Percentiles rank a stretch among this genome's conserved stretches.
phyloP scores from a whole-genome alignment of 176 grass and related monocot genomes.

The Aegilops tauschii region DNA sequence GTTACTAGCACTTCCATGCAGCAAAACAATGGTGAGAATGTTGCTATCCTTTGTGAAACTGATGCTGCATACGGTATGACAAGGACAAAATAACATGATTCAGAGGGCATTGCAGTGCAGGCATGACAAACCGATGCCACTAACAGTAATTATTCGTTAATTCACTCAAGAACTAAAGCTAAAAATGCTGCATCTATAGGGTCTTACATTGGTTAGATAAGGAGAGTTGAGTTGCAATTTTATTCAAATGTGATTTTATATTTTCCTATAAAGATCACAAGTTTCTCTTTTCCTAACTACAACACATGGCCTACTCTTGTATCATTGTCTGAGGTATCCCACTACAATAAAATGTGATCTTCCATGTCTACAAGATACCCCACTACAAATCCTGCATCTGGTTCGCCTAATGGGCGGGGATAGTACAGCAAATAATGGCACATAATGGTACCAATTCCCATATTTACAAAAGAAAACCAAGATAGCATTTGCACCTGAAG shows the following conservation, averaged over 20 bases:
- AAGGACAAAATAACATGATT: background rate
- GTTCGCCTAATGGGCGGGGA: conserved; percentile 3
- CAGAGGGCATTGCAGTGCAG: background rate
- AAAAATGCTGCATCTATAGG: background rate
- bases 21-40: background rate
- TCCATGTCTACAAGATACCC: background rate
- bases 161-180: background rate
- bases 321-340: background rate
- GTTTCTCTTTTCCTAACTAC: background rate
- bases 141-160: background rate
- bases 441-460: background rate
- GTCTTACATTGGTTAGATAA: background rate
- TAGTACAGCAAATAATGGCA: background rate
- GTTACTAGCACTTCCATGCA: background rate
- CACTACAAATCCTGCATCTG: background rate
- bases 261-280: background rate
- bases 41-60: conserved; percentile 18
- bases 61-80: background rate
- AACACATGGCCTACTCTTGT: background rate
- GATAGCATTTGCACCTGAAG: background rate
- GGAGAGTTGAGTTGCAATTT: background rate
- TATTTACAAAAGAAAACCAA: conserved; percentile 12
- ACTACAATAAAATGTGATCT: no score
- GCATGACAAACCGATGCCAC: background rate
- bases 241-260: background rate